phyloP scores from a whole-genome alignment of 208 protist species.

The Acanthamoeba castellanii region DNA sequence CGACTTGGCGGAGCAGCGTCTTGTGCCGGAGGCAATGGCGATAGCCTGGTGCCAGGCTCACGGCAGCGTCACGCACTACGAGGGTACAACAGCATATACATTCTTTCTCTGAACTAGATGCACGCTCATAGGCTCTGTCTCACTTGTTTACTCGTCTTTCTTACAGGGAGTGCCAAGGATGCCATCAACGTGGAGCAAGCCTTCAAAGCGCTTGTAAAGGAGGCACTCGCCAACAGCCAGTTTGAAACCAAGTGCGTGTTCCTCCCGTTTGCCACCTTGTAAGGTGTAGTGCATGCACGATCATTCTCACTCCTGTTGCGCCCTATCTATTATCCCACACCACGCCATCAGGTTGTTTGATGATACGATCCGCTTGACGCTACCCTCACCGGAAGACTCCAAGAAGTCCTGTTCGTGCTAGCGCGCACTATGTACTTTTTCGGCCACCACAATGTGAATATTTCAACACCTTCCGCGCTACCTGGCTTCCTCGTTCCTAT shows the following conservation, averaged over 20 bases:
- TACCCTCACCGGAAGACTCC: background rate
- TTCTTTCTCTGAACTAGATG: too few species aligned
- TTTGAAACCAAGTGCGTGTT: background rate
- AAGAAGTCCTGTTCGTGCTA: background rate
- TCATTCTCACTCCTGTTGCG: background rate
- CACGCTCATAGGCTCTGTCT: background rate
- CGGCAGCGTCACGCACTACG: slow-evolving; percentile 16
- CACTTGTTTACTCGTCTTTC: too few species aligned
- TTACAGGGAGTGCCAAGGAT: slow-evolving; percentile 37
- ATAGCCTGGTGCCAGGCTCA: slow-evolving; percentile 30
- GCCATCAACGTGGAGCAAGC: slow-evolving; percentile 60
- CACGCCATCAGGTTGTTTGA: background rate
- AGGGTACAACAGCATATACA: background rate
- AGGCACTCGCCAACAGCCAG: background rate
- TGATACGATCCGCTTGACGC: background rate
- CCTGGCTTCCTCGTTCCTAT: background rate
- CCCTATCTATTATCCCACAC: background rate
- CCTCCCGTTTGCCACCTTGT: too few species aligned
- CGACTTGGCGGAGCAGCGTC: slow-evolving; percentile 75
- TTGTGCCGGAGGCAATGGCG: background rate
- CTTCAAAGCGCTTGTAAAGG: background rate
- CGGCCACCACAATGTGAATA: background rate
- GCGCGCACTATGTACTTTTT: background rate
- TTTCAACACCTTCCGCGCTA: background rate
- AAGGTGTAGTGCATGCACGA: too few species aligned